Percentiles rank a stretch among this genome's conserved stretches.
These are phyloP conservation scores for Penicillium sp. DNA, from an alignment of 2,329 filamentous ascomycete genomes.

Conservation along the genomic window DNA sequence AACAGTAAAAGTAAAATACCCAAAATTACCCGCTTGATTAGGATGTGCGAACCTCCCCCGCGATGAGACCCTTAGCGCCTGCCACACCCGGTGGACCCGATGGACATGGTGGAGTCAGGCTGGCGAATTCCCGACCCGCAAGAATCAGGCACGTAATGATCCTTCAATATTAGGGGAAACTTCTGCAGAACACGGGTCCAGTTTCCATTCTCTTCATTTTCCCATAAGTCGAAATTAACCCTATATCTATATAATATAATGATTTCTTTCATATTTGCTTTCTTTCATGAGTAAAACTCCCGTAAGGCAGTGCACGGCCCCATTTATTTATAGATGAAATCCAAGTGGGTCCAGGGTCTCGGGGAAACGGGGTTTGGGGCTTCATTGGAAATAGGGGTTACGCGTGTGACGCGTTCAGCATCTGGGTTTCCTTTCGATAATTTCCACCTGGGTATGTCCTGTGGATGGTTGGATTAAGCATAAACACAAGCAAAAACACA, in stretches of 20 bases:
- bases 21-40: slow-evolving; percentile 20
- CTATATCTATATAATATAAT: no score
- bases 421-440: no score
- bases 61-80: slow-evolving; percentile 17
- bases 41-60: slow-evolving; percentile 26
- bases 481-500: not conserved
- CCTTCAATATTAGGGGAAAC: not conserved
- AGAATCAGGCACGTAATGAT: not conserved
- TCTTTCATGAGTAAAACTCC: not conserved
- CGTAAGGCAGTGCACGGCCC: slow-evolving; percentile 6
- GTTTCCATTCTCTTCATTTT: not conserved
- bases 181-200: not conserved
- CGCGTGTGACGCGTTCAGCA: not conserved
- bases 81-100: slow-evolving; percentile 12
- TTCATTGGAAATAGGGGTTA: slow-evolving; percentile 1
- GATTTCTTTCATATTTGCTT: not conserved
- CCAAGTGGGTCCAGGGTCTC: slow-evolving; percentile 24
- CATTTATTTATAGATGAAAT: slow-evolving; percentile 14
- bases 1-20: not conserved
- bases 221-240: no score
- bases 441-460: no score
- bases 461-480: not conserved
- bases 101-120: slow-evolving; percentile 11
- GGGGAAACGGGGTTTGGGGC: slow-evolving; percentile 6
- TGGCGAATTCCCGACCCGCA: slow-evolving; percentile 5